phyloP scores from a whole-genome alignment of 805 yeast species.

The Diddensiella transvaalensis region DNA sequence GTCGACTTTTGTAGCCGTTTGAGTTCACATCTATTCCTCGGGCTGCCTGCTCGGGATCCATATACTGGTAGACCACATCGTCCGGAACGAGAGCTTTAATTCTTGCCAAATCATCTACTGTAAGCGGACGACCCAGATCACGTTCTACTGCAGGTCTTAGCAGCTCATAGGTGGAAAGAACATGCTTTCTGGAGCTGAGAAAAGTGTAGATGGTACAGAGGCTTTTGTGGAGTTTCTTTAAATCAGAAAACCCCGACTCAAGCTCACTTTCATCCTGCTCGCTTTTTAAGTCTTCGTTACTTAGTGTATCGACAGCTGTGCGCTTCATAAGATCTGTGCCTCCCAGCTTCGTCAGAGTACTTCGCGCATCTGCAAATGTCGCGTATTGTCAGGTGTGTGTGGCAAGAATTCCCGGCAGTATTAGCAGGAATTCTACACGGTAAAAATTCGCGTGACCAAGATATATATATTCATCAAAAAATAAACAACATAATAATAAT shows the following conservation, averaged over 20 bases:
- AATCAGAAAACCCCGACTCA: constrained; percentile 6
- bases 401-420: too few species aligned
- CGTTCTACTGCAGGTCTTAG: constrained; percentile 51
- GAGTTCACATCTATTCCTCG: constrained; percentile 15
- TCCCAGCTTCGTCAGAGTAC: too few species aligned
- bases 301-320: neutral
- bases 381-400: too few species aligned
- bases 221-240: constrained; percentile 15
- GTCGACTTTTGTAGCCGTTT: constrained; percentile 32
- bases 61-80: constrained; percentile 68
- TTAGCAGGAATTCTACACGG: too few species aligned
- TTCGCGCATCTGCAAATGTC: too few species aligned
- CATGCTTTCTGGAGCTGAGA: constrained; percentile 51
- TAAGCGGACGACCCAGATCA: constrained; percentile 39
- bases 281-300: neutral
- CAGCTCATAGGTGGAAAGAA: constrained; percentile 53
- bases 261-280: constrained; percentile 2
- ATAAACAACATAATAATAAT: too few species aligned
- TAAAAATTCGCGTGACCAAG: too few species aligned
- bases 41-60: constrained; percentile 67
- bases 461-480: too few species aligned
- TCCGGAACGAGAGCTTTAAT: constrained; percentile 61
- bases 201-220: constrained; percentile 56
- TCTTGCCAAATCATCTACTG: constrained; percentile 56
- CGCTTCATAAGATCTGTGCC: neutral